These are phyloP conservation scores for Pharus latifolius DNA, from an alignment of 176 grass and related monocot genomes.

Conservation along the genomic window DNA sequence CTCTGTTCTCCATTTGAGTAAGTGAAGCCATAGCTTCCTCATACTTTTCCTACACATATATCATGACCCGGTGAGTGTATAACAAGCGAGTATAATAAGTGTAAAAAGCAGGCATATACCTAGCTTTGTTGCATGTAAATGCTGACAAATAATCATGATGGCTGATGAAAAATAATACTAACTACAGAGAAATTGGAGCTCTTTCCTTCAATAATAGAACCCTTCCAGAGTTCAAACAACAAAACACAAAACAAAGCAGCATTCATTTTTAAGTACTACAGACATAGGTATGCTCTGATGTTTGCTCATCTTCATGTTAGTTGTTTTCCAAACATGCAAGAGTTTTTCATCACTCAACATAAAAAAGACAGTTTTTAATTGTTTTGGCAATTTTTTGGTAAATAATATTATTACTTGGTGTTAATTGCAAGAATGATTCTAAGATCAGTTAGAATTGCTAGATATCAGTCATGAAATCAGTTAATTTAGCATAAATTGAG, in stretches of 20 bases:
- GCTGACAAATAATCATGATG: not conserved
- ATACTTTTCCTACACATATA: constrained; percentile 76
- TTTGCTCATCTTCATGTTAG: not conserved
- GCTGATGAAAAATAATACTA: not conserved
- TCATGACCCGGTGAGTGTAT: constrained; percentile 1
- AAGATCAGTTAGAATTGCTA: not conserved
- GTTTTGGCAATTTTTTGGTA: not conserved
- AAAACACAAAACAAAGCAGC: not conserved
- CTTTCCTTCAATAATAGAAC: not conserved
- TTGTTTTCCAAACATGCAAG: not conserved
- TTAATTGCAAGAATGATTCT: not conserved
- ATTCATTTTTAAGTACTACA: not conserved
- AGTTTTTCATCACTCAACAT: not conserved
- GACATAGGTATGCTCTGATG: not conserved
- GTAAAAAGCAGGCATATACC: not conserved
- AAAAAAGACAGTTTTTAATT: not conserved
- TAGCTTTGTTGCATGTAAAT: not conserved
- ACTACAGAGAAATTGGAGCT: not conserved
- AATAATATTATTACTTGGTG: not conserved
- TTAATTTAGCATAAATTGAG: not conserved
- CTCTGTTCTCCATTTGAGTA: constrained; percentile 79
- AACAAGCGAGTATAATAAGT: not conserved
- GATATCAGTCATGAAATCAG: not conserved
- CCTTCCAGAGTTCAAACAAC: not conserved
- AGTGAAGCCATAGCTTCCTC: constrained; percentile 76